Base-by-base conservation (phyloP, 2,329 filamentous ascomycete species). In the Cercospora zeina region DNA sequence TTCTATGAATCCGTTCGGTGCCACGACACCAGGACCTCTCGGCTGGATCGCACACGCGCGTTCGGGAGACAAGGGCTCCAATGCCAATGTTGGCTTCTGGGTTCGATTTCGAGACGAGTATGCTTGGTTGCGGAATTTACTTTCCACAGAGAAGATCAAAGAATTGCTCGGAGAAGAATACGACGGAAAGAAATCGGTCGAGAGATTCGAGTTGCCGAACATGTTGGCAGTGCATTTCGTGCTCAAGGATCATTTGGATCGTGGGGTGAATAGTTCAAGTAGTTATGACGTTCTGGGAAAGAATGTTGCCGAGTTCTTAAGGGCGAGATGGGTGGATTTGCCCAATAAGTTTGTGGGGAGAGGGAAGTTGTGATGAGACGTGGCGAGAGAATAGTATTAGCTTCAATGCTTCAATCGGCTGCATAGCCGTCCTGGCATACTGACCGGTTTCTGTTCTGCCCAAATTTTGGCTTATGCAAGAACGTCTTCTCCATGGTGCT, bases 1-100 rank as follows among this genome's bases (percentile, higher is more conserved):
- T 0, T 58, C 53, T 14, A 42, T 59, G 1, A 59, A 61, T 4
- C 57, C 65, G 27, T 79, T 76, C 45, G 77, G 77, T 0, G 68
- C 70, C 5, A 79, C 77, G 0, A 68, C 72, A 0, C 65, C 67
- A 16, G 72, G 72, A 1, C 77, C 77, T 0, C 62, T 79, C 2
- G 78, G 78, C 42, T 75, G 70, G 67, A 69, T 76, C 30, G 73
- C 71, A 5, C 73, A 74, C 57, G 74, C 71, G 1, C 59, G 73
- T 1, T 70, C 67, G 16, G 74, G 74, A 6, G 74, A 76, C 56
- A 76, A 76, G 55, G 72, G 72, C 9, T 65, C 63, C 7, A 73
- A 75, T 49, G 71, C 70, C 10, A 75, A 75, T 53, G 67, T 74
- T 4, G 74, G 77, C 56, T 64, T 76, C 63, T 84, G 79, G 65